Conservation (phyloP, 495 filamentous ascomycete species). For the Penicillium psychrofluorescens region DNA sequence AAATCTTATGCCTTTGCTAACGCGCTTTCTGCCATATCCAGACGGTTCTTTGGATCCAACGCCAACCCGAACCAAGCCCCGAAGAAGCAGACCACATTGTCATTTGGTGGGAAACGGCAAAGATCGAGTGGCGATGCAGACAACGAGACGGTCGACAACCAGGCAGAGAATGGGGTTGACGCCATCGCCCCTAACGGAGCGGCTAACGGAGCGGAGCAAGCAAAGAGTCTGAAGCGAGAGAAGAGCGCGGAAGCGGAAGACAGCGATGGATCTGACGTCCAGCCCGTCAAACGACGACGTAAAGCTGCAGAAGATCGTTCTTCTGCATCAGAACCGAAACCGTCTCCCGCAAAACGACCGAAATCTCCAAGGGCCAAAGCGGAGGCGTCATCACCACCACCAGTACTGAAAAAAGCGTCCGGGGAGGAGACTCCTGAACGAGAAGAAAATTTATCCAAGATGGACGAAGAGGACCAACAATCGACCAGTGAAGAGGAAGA, state of each 20-base stretch:
- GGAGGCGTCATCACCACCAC: conserved; percentile 15
- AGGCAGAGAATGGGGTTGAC: conserved; percentile 22
- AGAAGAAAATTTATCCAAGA: conserved; percentile 28
- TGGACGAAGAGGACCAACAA: conserved; percentile 41
- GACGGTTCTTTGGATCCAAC: conserved; percentile 39
- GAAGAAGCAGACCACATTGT: conserved; percentile 67
- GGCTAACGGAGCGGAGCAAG: conserved; percentile 4
- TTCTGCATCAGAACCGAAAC: conserved; percentile 13
- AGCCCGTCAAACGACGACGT: conserved; percentile 42
- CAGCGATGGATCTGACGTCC: conserved; percentile 43
- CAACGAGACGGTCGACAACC: conserved; percentile 8
- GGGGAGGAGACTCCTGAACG: conserved; percentile 29
- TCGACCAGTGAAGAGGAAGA: conserved; percentile 52
- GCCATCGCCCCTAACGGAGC: background rate
- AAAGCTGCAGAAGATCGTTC: conserved; percentile 12
- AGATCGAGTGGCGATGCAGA: conserved; percentile 16
- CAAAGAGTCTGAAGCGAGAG: conserved; percentile 28
- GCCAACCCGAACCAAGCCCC: conserved; percentile 33
- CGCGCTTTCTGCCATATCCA: conserved; percentile 4
- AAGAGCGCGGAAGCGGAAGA: conserved; percentile 31
- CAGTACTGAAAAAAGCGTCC: conserved; percentile 24
- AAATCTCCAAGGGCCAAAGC: conserved; percentile 11
- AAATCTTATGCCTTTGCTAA: background rate
- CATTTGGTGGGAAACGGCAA: conserved; percentile 45
- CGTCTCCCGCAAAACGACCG: conserved; percentile 18